phyloP scores from a whole-genome alignment of 768 basidiomycete genomes.

The Kwoniella heveanensis region DNA sequence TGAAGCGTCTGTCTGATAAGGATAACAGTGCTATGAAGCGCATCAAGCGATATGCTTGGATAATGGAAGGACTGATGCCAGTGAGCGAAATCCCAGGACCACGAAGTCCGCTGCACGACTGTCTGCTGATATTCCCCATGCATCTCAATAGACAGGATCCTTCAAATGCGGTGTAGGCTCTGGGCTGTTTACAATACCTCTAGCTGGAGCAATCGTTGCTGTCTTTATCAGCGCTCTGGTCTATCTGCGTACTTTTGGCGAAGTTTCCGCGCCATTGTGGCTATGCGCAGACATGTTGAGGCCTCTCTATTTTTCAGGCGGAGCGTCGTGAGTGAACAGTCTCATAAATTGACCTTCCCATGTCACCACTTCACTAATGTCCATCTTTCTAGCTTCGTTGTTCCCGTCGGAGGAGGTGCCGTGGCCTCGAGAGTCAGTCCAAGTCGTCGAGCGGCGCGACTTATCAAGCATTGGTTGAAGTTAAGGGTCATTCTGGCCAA shows the following conservation, averaged over 20 bases:
- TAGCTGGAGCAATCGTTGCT: background rate
- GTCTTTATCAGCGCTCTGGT: constrained; percentile 1
- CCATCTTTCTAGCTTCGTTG: background rate
- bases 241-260: background rate
- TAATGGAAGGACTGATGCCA: constrained; percentile 6
- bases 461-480: constrained; percentile 13
- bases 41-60: constrained; percentile 7
- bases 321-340: constrained; percentile 8
- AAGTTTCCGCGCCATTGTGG: background rate
- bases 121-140: background rate
- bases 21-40: background rate
- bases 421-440: constrained; percentile 9
- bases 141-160: background rate
- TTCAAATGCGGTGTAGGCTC: background rate
- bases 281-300: constrained; percentile 8
- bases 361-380: background rate
- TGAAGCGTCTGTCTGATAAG: background rate
- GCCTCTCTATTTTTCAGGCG: background rate
- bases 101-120: background rate
- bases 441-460: constrained; percentile 9
- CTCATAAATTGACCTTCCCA: no score
- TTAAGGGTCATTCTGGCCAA: background rate
- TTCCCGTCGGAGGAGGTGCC: constrained; percentile 3
- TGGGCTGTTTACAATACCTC: constrained; percentile 6
- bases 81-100: background rate